phyloP scores from a whole-genome alignment of 257 asterid species.

The Salvia splendens region DNA sequence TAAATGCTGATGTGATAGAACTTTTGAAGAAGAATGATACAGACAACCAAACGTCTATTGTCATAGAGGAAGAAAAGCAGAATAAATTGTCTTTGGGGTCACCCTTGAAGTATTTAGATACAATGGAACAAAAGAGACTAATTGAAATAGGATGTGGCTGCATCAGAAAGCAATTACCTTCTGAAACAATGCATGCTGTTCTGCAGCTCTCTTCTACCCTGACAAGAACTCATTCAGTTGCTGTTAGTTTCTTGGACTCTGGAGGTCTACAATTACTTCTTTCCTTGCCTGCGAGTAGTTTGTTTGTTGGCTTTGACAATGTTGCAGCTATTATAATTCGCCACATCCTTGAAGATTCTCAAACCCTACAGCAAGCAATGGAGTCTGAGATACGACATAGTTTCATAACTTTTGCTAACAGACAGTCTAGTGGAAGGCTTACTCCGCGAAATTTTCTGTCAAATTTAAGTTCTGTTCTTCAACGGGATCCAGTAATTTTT shows the following conservation, averaged over 20 bases:
- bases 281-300: slow-evolving; percentile 71
- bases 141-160: slow-evolving; percentile 76
- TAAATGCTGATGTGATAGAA: slow-evolving; percentile 63
- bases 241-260: slow-evolving; percentile 78
- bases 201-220: slow-evolving; percentile 91
- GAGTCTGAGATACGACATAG: slow-evolving; percentile 91
- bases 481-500: slow-evolving; percentile 79
- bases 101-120: slow-evolving; percentile 60
- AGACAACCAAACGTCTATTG: slow-evolving; percentile 53
- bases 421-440: slow-evolving; percentile 90
- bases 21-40: slow-evolving; percentile 61
- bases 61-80: slow-evolving; percentile 72
- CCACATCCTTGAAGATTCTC: slow-evolving; percentile 89
- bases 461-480: slow-evolving; percentile 70
- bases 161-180: slow-evolving; percentile 72
- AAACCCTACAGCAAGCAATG: slow-evolving; percentile 96
- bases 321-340: slow-evolving; percentile 77
- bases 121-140: slow-evolving; percentile 70
- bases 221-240: slow-evolving; percentile 78
- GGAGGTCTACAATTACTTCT: slow-evolving; percentile 79
- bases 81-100: slow-evolving; percentile 50
- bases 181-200: slow-evolving; percentile 90
- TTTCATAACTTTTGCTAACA: slow-evolving; percentile 68
- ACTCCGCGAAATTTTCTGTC: slow-evolving; percentile 75
- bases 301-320: slow-evolving; percentile 89